Evolutionary conservation across 441 rosid species (phyloP).

Genomic region (Croton setiger): DNA sequence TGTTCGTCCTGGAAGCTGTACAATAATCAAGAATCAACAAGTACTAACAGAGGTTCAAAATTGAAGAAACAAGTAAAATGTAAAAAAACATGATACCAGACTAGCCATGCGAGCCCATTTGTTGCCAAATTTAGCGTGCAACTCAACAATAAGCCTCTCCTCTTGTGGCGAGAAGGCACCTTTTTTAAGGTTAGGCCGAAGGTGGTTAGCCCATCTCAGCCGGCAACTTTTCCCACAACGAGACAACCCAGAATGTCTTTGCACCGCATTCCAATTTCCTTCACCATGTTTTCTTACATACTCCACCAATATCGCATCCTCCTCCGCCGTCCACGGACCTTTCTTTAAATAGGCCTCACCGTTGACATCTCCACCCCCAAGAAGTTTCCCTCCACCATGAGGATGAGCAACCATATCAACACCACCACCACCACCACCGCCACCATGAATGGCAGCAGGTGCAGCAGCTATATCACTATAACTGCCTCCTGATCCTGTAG

Average conservation of each 20-base stretch:
- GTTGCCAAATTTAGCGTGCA: constrained; percentile 80
- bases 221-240: constrained; percentile 96
- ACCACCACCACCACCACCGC: constrained; percentile 20
- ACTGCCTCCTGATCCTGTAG: constrained; percentile 13
- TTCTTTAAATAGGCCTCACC: constrained; percentile 47
- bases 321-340: constrained; percentile 91
- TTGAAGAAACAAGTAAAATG: neutral
- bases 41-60: neutral
- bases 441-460: neutral
- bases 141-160: constrained; percentile 67
- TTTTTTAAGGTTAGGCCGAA: constrained; percentile 72
- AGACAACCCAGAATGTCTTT: constrained; percentile 66
- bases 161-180: constrained; percentile 76
- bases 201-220: constrained; percentile 90
- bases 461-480: neutral
- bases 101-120: constrained; percentile 98
- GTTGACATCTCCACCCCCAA: constrained; percentile 25
- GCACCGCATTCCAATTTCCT: constrained; percentile 94
- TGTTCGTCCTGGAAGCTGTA: constrained; percentile 88
- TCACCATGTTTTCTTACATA: constrained; percentile 80
- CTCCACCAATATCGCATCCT: constrained; percentile 59
- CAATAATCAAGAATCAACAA: neutral
- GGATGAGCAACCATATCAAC: neutral
- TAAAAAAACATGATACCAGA: constrained; percentile 37
- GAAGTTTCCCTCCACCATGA: constrained; percentile 16